These are phyloP conservation scores for Olyra latifolia DNA, from an alignment of 176 grass and related monocot genomes.

Conservation along the genomic window DNA sequence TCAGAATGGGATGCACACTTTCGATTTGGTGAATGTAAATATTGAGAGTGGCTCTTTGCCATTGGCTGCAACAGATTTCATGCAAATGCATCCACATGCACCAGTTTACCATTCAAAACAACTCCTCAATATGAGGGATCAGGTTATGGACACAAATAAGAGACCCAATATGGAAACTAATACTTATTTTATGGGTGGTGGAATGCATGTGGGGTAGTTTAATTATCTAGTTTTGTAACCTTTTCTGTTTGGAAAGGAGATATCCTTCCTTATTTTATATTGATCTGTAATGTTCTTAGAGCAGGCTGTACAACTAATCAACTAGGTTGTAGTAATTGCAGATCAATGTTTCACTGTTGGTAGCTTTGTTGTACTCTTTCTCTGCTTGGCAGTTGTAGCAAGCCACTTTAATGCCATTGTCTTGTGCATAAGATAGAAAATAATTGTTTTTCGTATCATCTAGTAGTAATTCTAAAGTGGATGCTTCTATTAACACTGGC, in stretches of 20 bases:
- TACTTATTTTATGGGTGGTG: slow-evolving; percentile 56
- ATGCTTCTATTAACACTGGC: not conserved
- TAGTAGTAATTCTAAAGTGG: not conserved
- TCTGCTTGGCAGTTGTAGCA: slow-evolving; percentile 36
- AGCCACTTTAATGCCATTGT: slow-evolving; percentile 22
- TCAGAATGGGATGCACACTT: slow-evolving; percentile 48
- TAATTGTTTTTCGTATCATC: slow-evolving; percentile 22
- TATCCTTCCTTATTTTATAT: slow-evolving; percentile 19
- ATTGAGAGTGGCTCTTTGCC: slow-evolving; percentile 53
- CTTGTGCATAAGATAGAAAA: slow-evolving; percentile 37
- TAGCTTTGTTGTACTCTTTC: slow-evolving; percentile 45
- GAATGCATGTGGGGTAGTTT: slow-evolving; percentile 65
- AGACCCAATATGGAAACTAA: slow-evolving; percentile 60
- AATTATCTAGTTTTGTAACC: slow-evolving; percentile 30
- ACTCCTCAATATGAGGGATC: slow-evolving; percentile 51
- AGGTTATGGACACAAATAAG: slow-evolving; percentile 60
- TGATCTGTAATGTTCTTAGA: slow-evolving; percentile 53
- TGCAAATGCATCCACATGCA: slow-evolving; percentile 62
- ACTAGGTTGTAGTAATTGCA: slow-evolving; percentile 53
- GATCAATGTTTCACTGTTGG: slow-evolving; percentile 34
- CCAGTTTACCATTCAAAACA: slow-evolving; percentile 54
- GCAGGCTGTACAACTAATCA: slow-evolving; percentile 44
- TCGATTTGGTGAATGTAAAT: slow-evolving; percentile 57
- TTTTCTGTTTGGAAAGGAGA: slow-evolving; percentile 24
- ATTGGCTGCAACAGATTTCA: slow-evolving; percentile 58